Base-by-base conservation (phyloP, 768 basidiomycete species). In the Udeniomyces megalosporus region DNA sequence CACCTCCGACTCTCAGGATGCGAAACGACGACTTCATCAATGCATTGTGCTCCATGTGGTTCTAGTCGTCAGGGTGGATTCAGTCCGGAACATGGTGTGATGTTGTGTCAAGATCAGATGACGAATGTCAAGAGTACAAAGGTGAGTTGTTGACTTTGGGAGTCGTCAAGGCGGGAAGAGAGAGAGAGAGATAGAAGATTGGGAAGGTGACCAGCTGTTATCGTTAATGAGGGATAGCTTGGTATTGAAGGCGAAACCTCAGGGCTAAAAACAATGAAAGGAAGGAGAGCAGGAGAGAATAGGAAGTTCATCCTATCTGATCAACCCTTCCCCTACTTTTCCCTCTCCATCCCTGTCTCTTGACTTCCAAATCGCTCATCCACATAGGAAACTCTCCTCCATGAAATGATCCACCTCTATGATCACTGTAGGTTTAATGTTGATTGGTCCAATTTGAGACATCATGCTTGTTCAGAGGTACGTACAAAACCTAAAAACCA, bases 401-500 rank as follows among this genome's bases (percentile, higher is more conserved):
- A 99, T 70, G 95, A 99, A 71, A 80, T 97, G 50, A 75, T 97
- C 28, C 95, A 97, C 71, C 83, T 90, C 80, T 97, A 87, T 71
- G 95, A 99, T 73, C 87, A 93, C 66, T 86, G 88, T 74, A 82
- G 83, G 73, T 97, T 97, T 76, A 87, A 89, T 65, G 86, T 95
- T 1, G 83, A 95, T 72, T 95, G 88, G 91, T 74, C 73, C 51
- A 86, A 97, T 74, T 71, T 97, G 60, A 76, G 89, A 62, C 91
- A 95, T 76, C 90, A 95, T 71, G 95, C 93, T 2, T 99, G 95
- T 72, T 90, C 86, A 70, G 93, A 97, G 81, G 93, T 93, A 67
- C 69, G 82, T 68, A n/a, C 49, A 8, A 8, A 17, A 8, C 38
- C 38, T 42, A 17, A 42, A 17, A 42, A n/a, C n/a, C n/a, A n/a